A percentile compares a stretch with the other conserved stretches of the same genome.
phyloP scores from a whole-genome alignment of 1,139 yeast genomes.

The Debaryomyces sp. region DNA sequence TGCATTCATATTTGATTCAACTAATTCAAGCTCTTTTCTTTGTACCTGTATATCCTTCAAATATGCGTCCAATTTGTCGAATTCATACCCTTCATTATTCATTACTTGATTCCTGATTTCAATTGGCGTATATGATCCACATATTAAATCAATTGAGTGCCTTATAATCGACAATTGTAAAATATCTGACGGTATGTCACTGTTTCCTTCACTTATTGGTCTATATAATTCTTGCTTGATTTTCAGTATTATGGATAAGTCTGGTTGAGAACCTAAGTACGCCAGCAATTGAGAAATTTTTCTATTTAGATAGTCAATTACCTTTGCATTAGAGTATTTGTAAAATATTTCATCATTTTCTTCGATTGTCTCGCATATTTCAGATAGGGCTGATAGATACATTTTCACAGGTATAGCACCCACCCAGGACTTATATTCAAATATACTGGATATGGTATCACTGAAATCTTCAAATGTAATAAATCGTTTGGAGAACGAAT shows the following conservation, averaged over 20 bases:
- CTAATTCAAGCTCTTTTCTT: conserved; percentile 29
- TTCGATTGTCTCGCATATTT: conserved; percentile 46
- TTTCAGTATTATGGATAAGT: conserved; percentile 13
- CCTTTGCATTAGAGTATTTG: conserved; percentile 39
- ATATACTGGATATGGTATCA: conserved; percentile 35
- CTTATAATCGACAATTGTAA: conserved; percentile 23
- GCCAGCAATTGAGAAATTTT: conserved; percentile 32
- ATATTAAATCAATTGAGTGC: conserved; percentile 33
- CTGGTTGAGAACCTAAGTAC: conserved; percentile 20
- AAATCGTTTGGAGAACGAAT: conserved; percentile 34
- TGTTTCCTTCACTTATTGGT: conserved; percentile 17
- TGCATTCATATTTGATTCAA: conserved; percentile 32
- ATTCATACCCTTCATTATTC: conserved; percentile 22
- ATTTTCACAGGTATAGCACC: conserved; percentile 25
- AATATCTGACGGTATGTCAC: conserved; percentile 31
- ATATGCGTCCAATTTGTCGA: conserved; percentile 33
- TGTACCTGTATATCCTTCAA: conserved; percentile 26
- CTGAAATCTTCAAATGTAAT: conserved; percentile 51
- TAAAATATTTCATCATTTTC: conserved; percentile 55
- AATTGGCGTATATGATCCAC: conserved; percentile 27
- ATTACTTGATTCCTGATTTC: conserved; percentile 20
- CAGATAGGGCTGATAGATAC: conserved; percentile 26
- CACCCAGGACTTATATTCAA: conserved; percentile 26
- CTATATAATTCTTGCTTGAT: conserved; percentile 24
- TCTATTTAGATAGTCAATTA: conserved; percentile 29